Evolutionary conservation across 2,329 filamentous ascomycete species (phyloP), one percentile per base, ranked within the genome.

Genomic region (Arthrinium phaeospermum): DNA sequence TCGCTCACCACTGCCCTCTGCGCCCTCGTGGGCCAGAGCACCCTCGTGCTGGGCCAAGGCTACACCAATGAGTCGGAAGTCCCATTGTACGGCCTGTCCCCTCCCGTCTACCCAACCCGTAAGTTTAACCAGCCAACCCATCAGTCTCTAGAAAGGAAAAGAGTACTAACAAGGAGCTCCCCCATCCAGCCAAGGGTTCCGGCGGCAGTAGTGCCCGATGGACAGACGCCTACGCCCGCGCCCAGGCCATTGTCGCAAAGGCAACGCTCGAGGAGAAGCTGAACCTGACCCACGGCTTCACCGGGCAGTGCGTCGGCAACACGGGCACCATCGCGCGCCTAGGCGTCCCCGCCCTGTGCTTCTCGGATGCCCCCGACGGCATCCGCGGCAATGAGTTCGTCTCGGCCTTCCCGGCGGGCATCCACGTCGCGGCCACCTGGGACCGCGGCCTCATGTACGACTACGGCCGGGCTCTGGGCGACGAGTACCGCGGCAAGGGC

Each of bases 181-280:
- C 37, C 77, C 83, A 4, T 49, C 46, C 22, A 45, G 83, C 91
- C 85, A 86, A 81, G 75, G 92, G 92, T 22, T 82, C 86, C 4
- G 92, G 91, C 12, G 83, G 89, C 61, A 70, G 19, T n/a, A 70
- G 46, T 24, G 27, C 46, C 34, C 46, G 47, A 14, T 96, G 94
- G 94, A 85, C 85, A 2, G 85, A 87, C 27, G 91, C 93, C 5
- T 91, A 93, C 76, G 81, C 83, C 27, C 93, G 91, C 78, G 94
- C 94, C 0, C 86, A 87, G 72, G 86, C 86, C 1, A 90, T 96
- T 75, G 93, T 97, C 16, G 87, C 86, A 19, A 87, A 92, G 77
- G 87, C 96, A 83, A 95, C 93, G 0, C 83, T 95, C 69, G 86
- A 91, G 27, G 94, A 97, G 81, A 96, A 96, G 83, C 90, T 85